These are phyloP conservation scores for Nothophytophthora sp. DNA, from an alignment of 352 stramenopile genomes.

Conservation along the genomic window DNA sequence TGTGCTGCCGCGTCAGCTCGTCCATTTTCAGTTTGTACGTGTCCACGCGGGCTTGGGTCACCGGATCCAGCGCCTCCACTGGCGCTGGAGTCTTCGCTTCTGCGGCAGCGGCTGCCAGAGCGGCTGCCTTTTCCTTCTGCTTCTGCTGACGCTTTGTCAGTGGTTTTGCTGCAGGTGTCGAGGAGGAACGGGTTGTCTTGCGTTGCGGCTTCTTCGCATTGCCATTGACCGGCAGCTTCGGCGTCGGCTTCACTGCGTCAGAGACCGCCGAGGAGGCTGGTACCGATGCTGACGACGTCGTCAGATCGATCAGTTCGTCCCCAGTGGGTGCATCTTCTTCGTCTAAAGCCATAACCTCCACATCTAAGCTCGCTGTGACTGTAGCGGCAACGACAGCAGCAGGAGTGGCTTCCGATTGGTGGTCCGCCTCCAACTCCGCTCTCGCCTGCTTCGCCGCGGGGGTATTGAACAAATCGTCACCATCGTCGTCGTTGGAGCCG, in stretches of 20 bases:
- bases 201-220: conserved; percentile 14
- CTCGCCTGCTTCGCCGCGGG: conserved; percentile 26
- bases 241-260: too few relatives aligned
- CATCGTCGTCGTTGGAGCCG: conserved; percentile 19
- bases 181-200: conserved; percentile 9
- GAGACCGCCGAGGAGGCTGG: too few relatives aligned
- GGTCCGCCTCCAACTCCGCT: conserved; percentile 17
- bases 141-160: conserved; percentile 28
- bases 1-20: conserved; percentile 59
- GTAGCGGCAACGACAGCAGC: background rate
- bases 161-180: conserved; percentile 4
- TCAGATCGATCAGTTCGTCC: conserved; percentile 24
- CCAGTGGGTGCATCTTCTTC: background rate
- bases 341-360: conserved; percentile 2
- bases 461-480: conserved; percentile 25
- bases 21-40: conserved; percentile 77
- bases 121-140: conserved; percentile 23
- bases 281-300: background rate
- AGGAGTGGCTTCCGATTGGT: conserved; percentile 18
- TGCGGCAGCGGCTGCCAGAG: conserved; percentile 5
- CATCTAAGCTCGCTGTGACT: background rate
- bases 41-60: conserved; percentile 60
- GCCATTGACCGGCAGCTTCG: conserved; percentile 5
- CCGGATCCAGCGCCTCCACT: conserved; percentile 48
- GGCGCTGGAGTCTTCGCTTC: conserved; percentile 14